Base-by-base conservation (phyloP, 73 alveolate species). In the Blepharisma japonicum region DNA sequence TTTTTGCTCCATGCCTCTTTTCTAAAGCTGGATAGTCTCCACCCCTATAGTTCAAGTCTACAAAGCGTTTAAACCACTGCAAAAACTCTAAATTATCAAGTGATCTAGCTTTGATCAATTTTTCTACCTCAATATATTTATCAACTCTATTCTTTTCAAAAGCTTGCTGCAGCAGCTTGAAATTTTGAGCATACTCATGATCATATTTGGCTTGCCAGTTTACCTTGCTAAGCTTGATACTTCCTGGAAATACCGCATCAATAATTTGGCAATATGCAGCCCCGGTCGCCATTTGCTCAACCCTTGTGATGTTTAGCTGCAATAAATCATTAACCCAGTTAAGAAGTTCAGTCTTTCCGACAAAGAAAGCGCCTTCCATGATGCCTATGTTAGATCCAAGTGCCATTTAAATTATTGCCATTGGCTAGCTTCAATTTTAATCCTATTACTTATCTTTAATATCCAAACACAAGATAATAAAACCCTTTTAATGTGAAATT, bases 321-420 rank as follows among this genome's bases (percentile, higher is more conserved):
- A 94, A 81, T 51, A 89, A 80, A 0, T 77, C 92, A 39, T 84
- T 91, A 8, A 91, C 87, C 98, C 98, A 94, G 21, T 81, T 32
- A 27, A 94, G 81, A 50, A 91, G 86, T 82, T 92, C 98, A 7
- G 95, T 84, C 77, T 91, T 86, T 39, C 93, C 80, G 6, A 91
- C 96, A 71, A 94, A 94, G 92, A 89, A 94, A 4, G 98, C 98
- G 48, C 95, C 95, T 48, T 94, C 98, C 93, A 90, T 90, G 92
- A 90, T 90, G 2, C 97, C 97, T 53, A 90, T 77, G 14, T 71
- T 70, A 32, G 42, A 32, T 18, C 88, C 97, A 11, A 83, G 88
- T 32, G 78, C 80, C 50, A 39, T 81, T 61, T 53, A 53, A 53
- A 0, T 53, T 1, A 53, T 53, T 32, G 3, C 42, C 42, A 32